These are phyloP conservation scores for Trametes pubescens DNA, from an alignment of 1,284 basidiomycete species.

Conservation along the genomic window DNA sequence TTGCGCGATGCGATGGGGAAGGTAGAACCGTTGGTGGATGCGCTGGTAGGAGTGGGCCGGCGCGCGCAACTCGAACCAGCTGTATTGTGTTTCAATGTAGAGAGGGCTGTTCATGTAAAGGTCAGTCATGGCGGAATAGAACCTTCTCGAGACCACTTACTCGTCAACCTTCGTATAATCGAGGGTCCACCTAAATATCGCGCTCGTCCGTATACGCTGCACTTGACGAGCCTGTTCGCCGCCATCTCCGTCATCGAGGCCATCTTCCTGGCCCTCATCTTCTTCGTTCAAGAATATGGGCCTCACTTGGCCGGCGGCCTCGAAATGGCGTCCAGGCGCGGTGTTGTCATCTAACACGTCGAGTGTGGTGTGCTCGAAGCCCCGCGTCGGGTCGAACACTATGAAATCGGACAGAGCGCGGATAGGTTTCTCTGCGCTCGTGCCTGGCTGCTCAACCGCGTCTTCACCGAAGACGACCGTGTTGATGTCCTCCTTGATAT, in stretches of 20 bases:
- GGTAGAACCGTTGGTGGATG: slow-evolving; percentile 58
- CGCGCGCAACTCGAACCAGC: slow-evolving; percentile 63
- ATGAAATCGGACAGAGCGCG: slow-evolving; percentile 50
- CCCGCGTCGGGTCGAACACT: slow-evolving; percentile 48
- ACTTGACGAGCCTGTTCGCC: slow-evolving; percentile 26
- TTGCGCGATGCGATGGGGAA: slow-evolving; percentile 58
- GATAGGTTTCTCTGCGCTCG: slow-evolving; percentile 40
- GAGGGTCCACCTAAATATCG: slow-evolving; percentile 45
- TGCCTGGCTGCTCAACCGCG: slow-evolving; percentile 21
- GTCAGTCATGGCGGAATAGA: not conserved
- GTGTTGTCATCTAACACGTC: slow-evolving; percentile 38
- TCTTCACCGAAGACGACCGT: slow-evolving; percentile 48
- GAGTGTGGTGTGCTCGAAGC: slow-evolving; percentile 43
- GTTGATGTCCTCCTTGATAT: slow-evolving; percentile 40
- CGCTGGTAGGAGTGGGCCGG: slow-evolving; percentile 56
- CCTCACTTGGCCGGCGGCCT: slow-evolving; percentile 48
- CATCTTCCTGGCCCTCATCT: slow-evolving; percentile 48
- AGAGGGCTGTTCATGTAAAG: slow-evolving; percentile 53
- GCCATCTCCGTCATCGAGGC: slow-evolving; percentile 49
- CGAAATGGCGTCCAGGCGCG: slow-evolving; percentile 31
- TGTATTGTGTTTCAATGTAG: slow-evolving; percentile 65
- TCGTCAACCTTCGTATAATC: slow-evolving; percentile 47
- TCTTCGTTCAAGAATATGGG: slow-evolving; percentile 50
- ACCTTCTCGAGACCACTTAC: slow-evolving; percentile 42
- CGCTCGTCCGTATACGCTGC: slow-evolving; percentile 47